Conservation (phyloP, 805 yeast species). For the Ogataea trehalophila region DNA sequence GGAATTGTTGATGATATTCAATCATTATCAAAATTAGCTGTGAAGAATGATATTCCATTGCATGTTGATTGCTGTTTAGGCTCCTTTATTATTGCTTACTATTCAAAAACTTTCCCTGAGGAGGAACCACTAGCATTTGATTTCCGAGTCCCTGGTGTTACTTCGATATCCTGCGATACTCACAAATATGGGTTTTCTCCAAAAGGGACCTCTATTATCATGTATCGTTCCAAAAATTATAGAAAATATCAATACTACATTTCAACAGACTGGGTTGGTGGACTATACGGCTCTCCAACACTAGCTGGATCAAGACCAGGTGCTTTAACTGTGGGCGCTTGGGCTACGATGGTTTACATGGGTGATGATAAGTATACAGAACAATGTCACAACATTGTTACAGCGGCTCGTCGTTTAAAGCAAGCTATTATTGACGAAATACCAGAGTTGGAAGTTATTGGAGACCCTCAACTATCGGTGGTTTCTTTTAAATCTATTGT, state of each 20-base stretch:
- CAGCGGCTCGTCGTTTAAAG: constrained; percentile 57
- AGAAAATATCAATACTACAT: constrained; percentile 83
- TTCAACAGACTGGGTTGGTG: constrained; percentile 86
- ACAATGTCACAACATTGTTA: constrained; percentile 62
- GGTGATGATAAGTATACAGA: constrained; percentile 81
- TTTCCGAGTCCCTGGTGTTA: constrained; percentile 86
- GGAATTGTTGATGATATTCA: constrained; percentile 91
- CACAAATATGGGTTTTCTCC: constrained; percentile 99
- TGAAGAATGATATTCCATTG: constrained; percentile 68
- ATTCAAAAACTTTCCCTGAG: constrained; percentile 45
- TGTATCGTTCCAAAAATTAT: constrained; percentile 70
- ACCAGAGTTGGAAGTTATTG: constrained; percentile 63
- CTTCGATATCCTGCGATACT: constrained; percentile 98
- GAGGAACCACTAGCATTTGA: constrained; percentile 57
- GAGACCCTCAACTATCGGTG: constrained; percentile 83
- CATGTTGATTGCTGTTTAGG: constrained; percentile 97
- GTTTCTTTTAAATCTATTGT: constrained; percentile 62
- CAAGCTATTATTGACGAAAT: constrained; percentile 39
- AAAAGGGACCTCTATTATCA: constrained; percentile 87
- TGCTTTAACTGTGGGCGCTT: constrained; percentile 95
- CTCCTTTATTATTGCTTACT: constrained; percentile 80
- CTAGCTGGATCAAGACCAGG: constrained; percentile 97
- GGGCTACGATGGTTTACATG: constrained; percentile 84
- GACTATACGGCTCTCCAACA: constrained; percentile 94
- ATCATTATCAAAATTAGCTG: constrained; percentile 59